Base-by-base conservation (phyloP, 129 eudicot species). In the Kitagawia praeruptora region DNA sequence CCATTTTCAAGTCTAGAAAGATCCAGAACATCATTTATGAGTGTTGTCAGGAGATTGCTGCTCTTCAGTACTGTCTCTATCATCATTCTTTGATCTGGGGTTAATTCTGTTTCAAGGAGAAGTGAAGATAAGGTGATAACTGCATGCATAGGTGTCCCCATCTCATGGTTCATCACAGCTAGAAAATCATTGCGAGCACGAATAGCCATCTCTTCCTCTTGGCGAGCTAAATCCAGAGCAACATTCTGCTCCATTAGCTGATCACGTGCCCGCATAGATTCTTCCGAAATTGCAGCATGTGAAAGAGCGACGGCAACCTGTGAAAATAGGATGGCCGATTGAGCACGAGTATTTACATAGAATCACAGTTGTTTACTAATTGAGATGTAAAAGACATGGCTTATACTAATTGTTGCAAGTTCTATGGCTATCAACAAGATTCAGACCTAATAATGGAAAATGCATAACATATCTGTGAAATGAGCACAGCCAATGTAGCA, bases 131-230 rank as follows among this genome's bases (percentile, higher is more conserved):
- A 70, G 34, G 87, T 78, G 48, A 87, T 85, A 42, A 87, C 77
- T 74, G 89, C 91, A 80, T 87, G 89, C 94, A 87, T 84, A 21
- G 91, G 94, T 38, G 89, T 90, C 82, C 88, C 84, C 94, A 90
- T 90, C 58, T 90, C 89, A 80, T 90, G 89, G 78, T 85, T 85
- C 89, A 90, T 87, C 63, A 85, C 94, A 46, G 88, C 87, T 48
- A 85, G 87, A 73, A 85, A 90, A 85, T 87, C 89, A 12, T 90
- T 87, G 25, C 88, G 89, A 75, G 91, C 91, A 82, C 88, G 89
- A 77, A 90, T 84, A 54, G 94, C 94, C 89, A 85, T 80, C 88
- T 90, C 91, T 25, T 89, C 89, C 79, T 87, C 94, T 81, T 88
- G 86, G 53, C 89, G 85, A 42, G 91, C 94, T 80, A 86, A 42